Evolutionary conservation across 352 stramenopile species (phyloP).

Genomic region (Phytophthora capsici): DNA sequence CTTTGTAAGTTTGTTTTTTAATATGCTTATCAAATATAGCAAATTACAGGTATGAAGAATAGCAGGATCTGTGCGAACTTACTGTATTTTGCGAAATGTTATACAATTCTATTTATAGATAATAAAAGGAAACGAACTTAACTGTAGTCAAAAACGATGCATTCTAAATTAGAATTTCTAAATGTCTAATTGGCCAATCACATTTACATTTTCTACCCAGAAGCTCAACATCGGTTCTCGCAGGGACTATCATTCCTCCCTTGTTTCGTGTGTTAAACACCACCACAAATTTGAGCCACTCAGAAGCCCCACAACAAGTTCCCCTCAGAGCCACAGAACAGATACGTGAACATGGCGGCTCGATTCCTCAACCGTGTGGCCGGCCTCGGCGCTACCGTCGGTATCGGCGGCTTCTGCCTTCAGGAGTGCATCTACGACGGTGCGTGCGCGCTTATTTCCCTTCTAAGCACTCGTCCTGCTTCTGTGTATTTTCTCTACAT

Average conservation of each 20-base stretch:
- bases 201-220: background rate
- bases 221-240: constrained; percentile 11
- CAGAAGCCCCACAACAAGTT: constrained; percentile 23
- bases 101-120: too few relatives aligned
- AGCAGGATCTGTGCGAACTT: too few relatives aligned
- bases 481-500: constrained; percentile 1
- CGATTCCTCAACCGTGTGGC: constrained; percentile 81
- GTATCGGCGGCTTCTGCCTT: constrained; percentile 67
- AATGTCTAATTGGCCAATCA: too few relatives aligned
- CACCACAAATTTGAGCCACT: constrained; percentile 12
- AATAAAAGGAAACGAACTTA: background rate
- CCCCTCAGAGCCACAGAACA: constrained; percentile 36
- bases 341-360: constrained; percentile 57
- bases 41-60: too few relatives aligned
- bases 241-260: constrained; percentile 13
- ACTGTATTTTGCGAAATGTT: too few relatives aligned
- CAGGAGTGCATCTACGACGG: constrained; percentile 89
- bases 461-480: background rate
- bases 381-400: constrained; percentile 59
- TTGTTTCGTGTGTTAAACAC: constrained; percentile 13
- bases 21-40: too few relatives aligned
- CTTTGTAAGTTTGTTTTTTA: too few relatives aligned
- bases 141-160: background rate
- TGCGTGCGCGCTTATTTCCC: constrained; percentile 36
- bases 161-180: too few relatives aligned